Percentiles rank a stretch among this genome's conserved stretches.
phyloP scores from a whole-genome alignment of 2,329 filamentous ascomycete species.

The Trichoderma guizhouense region DNA sequence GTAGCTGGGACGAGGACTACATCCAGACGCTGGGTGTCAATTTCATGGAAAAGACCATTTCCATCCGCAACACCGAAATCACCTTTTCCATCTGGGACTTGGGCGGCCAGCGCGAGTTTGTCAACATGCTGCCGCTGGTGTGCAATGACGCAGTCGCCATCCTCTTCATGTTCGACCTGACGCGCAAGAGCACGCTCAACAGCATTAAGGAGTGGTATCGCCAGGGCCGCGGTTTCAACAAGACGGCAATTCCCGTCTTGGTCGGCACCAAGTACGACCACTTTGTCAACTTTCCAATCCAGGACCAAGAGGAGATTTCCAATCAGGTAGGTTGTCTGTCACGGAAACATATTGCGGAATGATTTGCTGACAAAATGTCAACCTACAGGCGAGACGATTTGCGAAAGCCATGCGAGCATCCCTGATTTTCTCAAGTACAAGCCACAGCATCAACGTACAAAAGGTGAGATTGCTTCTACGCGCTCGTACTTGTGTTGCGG shows the following conservation, averaged over 20 bases:
- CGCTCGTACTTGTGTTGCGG: no score
- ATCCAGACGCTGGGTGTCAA: constrained; percentile 98
- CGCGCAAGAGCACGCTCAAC: constrained; percentile 95
- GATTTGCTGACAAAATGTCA: constrained; percentile 16
- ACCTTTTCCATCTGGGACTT: constrained; percentile 99
- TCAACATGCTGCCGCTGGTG: constrained; percentile 99
- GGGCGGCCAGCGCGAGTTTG: constrained; percentile 95
- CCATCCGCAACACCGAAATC: constrained; percentile 98
- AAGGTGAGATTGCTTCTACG: constrained; percentile 56
- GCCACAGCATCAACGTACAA: constrained; percentile 98
- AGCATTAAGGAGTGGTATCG: constrained; percentile 99
- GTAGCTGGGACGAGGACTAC: constrained; percentile 99
- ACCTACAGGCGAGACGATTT: constrained; percentile 78
- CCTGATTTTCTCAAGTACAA: constrained; percentile 97
- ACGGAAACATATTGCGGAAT: neutral
- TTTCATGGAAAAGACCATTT: constrained; percentile 99
- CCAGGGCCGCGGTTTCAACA: constrained; percentile 97
- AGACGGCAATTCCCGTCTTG: constrained; percentile 97
- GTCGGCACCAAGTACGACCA: constrained; percentile 99
- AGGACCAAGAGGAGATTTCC: constrained; percentile 98
- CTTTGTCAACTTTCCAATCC: constrained; percentile 96
- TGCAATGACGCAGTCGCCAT: constrained; percentile 99
- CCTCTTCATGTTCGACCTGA: constrained; percentile 99
- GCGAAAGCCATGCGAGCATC: constrained; percentile 98
- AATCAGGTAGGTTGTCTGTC: constrained; percentile 64